Evolutionary conservation across 164 flowering plant genomes (phyloP).

Genomic region (Warburgia ugandensis): DNA sequence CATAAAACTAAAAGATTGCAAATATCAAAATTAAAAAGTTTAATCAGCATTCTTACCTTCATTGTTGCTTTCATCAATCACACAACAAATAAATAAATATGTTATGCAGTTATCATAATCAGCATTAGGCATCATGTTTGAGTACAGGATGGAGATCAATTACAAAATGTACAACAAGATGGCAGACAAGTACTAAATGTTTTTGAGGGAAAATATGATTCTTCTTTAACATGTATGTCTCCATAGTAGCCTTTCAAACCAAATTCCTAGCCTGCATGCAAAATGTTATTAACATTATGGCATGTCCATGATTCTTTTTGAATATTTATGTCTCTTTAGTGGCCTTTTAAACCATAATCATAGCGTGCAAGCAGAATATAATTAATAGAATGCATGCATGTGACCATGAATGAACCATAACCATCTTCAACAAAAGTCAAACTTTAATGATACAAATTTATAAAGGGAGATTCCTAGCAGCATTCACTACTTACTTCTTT

Average conservation of each 20-base stretch:
- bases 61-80: too few species aligned
- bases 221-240: too few species aligned
- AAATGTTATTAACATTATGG: background rate
- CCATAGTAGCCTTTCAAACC: background rate
- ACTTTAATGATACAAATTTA: background rate
- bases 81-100: too few species aligned
- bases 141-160: too few species aligned
- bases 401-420: background rate
- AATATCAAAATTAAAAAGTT: too few species aligned
- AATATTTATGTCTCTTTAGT: background rate
- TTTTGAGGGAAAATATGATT: too few species aligned
- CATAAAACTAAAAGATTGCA: too few species aligned
- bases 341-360: background rate
- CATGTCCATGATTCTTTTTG: background rate
- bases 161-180: too few species aligned
- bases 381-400: background rate
- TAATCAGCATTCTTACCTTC: too few species aligned
- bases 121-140: too few species aligned
- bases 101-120: too few species aligned
- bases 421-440: background rate
- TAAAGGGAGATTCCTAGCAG: background rate
- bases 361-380: background rate
- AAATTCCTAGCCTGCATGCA: background rate
- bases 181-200: too few species aligned
- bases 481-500: slow-evolving; percentile 45